A percentile compares a stretch with the other conserved stretches of the same genome.
phyloP scores from a whole-genome alignment of 345 rosid genomes.

The Aquilaria yunnanensis region DNA sequence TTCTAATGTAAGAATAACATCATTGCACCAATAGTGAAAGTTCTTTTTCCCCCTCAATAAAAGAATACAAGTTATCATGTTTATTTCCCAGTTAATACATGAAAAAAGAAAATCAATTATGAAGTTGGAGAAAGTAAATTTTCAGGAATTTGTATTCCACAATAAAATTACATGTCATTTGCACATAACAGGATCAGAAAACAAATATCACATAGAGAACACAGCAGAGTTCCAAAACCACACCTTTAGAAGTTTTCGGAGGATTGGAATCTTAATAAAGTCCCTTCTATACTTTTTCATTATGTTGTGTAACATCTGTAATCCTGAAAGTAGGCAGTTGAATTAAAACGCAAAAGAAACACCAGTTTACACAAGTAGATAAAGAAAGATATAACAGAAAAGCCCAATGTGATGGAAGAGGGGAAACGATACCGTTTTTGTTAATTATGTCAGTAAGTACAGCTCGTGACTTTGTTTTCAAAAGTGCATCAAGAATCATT shows the following conservation, averaged over 20 bases:
- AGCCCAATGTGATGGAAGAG: slow-evolving; percentile 12
- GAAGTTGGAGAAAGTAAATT: too few species aligned
- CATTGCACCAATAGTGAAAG: too few species aligned
- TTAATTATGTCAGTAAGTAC: slow-evolving; percentile 76
- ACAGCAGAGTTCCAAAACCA: slow-evolving; percentile 10
- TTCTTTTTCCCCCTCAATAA: too few species aligned
- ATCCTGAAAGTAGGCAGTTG: slow-evolving; percentile 39
- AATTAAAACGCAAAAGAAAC: slow-evolving; percentile 4
- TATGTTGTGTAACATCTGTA: slow-evolving; percentile 96
- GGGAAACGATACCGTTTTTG: slow-evolving; percentile 67
- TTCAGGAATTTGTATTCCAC: too few species aligned
- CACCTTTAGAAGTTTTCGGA: slow-evolving; percentile 97
- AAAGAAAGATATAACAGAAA: neutral
- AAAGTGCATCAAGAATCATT: slow-evolving; percentile 97
- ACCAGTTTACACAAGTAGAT: too few species aligned
- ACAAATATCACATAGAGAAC: neutral
- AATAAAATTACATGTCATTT: too few species aligned
- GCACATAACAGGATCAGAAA: too few species aligned
- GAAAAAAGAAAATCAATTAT: too few species aligned
- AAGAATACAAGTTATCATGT: too few species aligned
- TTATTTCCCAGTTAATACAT: too few species aligned
- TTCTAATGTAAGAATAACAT: too few species aligned
- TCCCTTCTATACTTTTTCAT: slow-evolving; percentile 84
- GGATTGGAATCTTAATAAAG: slow-evolving; percentile 94
- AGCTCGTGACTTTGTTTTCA: slow-evolving; percentile 83